phyloP scores from a whole-genome alignment of 768 basidiomycete genomes.

The Russula olivacea region DNA sequence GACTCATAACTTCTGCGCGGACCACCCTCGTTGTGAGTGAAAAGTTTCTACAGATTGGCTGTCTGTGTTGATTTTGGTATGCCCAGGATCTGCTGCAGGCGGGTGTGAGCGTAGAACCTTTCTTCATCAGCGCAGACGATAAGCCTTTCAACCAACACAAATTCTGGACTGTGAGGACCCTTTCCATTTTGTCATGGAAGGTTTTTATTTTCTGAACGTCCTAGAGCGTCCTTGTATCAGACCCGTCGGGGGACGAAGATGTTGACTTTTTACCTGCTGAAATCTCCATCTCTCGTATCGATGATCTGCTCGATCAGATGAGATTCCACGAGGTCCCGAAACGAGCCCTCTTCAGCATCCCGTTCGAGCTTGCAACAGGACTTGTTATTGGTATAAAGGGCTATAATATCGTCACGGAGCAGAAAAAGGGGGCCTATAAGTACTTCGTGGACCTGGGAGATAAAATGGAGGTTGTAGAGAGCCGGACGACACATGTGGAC shows the following conservation, averaged over 20 bases:
- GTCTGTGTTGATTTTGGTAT: neutral
- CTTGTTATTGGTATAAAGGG: slow-evolving; percentile 80
- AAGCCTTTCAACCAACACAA: slow-evolving; percentile 65
- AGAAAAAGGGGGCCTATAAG: slow-evolving; percentile 75
- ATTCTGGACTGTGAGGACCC: slow-evolving; percentile 66
- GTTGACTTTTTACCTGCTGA: slow-evolving; percentile 52
- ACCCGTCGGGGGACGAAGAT: slow-evolving; percentile 49
- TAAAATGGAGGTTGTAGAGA: slow-evolving; percentile 67
- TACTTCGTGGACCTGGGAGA: slow-evolving; percentile 79
- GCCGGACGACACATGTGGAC: slow-evolving; percentile 69
- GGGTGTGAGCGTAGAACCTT: slow-evolving; percentile 77
- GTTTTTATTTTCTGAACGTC: neutral
- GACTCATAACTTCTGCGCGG: slow-evolving; percentile 60
- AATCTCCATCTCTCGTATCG: slow-evolving; percentile 69
- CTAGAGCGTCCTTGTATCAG: slow-evolving; percentile 56
- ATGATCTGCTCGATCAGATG: slow-evolving; percentile 75
- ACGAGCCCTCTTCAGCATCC: slow-evolving; percentile 73
- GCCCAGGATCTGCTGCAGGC: slow-evolving; percentile 73
- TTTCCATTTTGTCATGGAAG: neutral
- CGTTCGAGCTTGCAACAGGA: slow-evolving; percentile 69
- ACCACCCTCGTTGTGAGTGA: slow-evolving; percentile 60
- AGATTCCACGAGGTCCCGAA: slow-evolving; percentile 78
- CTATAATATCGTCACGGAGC: slow-evolving; percentile 86
- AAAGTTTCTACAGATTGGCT: neutral
- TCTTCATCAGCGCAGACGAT: slow-evolving; percentile 72